A percentile compares a stretch with the other conserved stretches of the same genome.
phyloP scores from a whole-genome alignment of 495 filamentous ascomycete genomes.

The Neurospora sp. region DNA sequence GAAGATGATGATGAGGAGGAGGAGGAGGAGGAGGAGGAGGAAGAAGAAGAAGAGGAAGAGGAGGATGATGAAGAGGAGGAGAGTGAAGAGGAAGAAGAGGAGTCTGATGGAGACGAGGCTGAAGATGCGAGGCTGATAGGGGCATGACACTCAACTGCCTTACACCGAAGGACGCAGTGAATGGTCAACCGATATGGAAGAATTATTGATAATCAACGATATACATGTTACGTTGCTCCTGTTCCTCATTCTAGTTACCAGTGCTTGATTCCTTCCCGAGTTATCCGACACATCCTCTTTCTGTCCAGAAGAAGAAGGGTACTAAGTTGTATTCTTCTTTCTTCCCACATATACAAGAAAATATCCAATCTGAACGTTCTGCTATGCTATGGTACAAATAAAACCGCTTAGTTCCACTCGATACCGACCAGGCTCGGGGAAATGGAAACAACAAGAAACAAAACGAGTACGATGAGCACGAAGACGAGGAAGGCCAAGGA shows the following conservation, averaged over 20 bases:
- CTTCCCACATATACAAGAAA: not conserved
- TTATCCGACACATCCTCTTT: not conserved
- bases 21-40: conserved; percentile 2
- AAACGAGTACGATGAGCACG: not conserved
- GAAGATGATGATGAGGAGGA: conserved; percentile 36
- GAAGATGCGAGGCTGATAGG: conserved; percentile 23
- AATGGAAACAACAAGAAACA: not conserved
- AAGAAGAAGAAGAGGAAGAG: conserved; percentile 13
- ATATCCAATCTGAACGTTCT: not conserved
- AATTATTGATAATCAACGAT: not conserved
- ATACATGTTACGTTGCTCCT: not conserved
- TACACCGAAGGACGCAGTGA: not conserved
- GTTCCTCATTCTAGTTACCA: not conserved
- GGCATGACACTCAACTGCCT: not conserved
- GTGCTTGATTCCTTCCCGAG: not conserved
- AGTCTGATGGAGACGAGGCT: conserved; percentile 39
- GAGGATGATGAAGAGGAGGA: conserved; percentile 27
- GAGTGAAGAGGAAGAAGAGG: conserved; percentile 24
- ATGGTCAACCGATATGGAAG: not conserved
- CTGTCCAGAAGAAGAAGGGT: not conserved
- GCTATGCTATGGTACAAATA: not conserved
- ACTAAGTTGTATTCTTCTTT: not conserved
- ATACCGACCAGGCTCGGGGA: too few species aligned
- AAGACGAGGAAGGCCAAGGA: too few species aligned
- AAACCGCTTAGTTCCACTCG: too few species aligned